Evolutionary conservation across 768 basidiomycete species (phyloP), one percentile per base, ranked within the genome.

Genomic region (Royoungia palumana): DNA sequence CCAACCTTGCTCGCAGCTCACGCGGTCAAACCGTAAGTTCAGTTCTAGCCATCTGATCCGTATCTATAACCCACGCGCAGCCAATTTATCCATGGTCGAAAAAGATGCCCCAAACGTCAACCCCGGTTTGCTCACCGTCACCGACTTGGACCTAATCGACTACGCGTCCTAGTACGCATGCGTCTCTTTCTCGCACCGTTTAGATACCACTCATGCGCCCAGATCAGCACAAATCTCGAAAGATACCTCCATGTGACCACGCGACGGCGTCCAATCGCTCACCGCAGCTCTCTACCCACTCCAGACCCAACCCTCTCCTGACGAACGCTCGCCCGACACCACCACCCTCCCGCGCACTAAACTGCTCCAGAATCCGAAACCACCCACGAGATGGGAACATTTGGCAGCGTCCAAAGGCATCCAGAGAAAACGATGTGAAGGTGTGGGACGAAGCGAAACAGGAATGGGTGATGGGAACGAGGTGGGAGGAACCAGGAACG

Each of bases 351-450:
- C 96, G 0, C 81, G 96, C 20, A 79, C 93, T 25, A 98, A 99
- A 66, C 91, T 89, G 0, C 75, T 98, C 3, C 96, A 94, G 0
- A 94, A 93, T 61, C 87, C 89, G 3, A 96, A 95, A 70, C 85
- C 87, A 9, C 82, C 78, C 28, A 98, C 95, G 8, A 98, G 96
- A 69, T 99, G 96, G 96, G 91, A 98, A 73, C 76, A 80, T 47
- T 99, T 98, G 61, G 95, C 95, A 5, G 82, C 84, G 40, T 85
- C 89, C 32, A 97, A 96, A 73, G 96, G 96, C 32, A 98, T 98
- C 61, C 81, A 82, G 61, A 82, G 96, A 60, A 81, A 73, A 61
- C 78, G 72, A 41, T 80, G 80, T 38, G 91, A n/a, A 84, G 58
- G 79, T 83, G 5, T 98, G 90, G 89, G 94, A 98, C 67, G 94